A percentile compares a stretch with the other conserved stretches of the same genome.
These are phyloP conservation scores for Pseudogymnoascus sp. DNA, from an alignment of 2,329 filamentous ascomycete genomes.

Conservation along the genomic window DNA sequence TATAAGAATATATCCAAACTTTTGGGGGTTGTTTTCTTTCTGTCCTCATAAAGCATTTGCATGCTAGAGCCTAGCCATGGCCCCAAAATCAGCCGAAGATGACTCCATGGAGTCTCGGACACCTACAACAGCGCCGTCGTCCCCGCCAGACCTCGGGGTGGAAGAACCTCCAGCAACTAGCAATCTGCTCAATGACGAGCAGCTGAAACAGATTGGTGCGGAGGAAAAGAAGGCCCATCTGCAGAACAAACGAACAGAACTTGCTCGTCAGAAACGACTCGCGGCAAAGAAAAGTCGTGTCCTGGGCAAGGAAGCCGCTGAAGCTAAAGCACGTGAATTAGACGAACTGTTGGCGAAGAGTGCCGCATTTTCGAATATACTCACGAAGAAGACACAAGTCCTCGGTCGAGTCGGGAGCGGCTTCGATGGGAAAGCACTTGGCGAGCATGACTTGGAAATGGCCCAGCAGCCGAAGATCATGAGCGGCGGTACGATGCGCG, in stretches of 20 bases:
- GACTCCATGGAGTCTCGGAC: slow-evolving; percentile 3
- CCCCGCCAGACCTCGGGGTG: neutral
- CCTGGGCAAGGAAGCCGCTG: slow-evolving; percentile 44
- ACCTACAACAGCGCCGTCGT: slow-evolving; percentile 7
- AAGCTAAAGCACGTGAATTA: slow-evolving; percentile 49
- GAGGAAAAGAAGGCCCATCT: slow-evolving; percentile 39
- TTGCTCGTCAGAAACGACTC: slow-evolving; percentile 21
- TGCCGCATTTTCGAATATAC: slow-evolving; percentile 51
- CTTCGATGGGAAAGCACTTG: slow-evolving; percentile 50
- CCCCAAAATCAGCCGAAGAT: neutral
- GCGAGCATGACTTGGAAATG: slow-evolving; percentile 63
- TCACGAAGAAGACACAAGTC: slow-evolving; percentile 55
- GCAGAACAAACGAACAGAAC: slow-evolving; percentile 40
- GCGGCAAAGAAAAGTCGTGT: slow-evolving; percentile 37
- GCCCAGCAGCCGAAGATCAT: slow-evolving; percentile 80
- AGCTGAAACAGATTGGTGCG: slow-evolving; percentile 17
- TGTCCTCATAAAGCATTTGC: neutral
- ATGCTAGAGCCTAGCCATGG: neutral
- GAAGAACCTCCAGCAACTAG: slow-evolving; percentile 1
- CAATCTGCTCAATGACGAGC: slow-evolving; percentile 18
- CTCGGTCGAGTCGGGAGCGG: slow-evolving; percentile 53
- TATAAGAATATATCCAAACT: neutral
- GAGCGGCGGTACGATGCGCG: slow-evolving; percentile 80
- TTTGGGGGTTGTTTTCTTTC: neutral
- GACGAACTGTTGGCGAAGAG: slow-evolving; percentile 52